These are phyloP conservation scores for Candida succiphila DNA, from an alignment of 805 yeast genomes.

Conservation along the genomic window DNA sequence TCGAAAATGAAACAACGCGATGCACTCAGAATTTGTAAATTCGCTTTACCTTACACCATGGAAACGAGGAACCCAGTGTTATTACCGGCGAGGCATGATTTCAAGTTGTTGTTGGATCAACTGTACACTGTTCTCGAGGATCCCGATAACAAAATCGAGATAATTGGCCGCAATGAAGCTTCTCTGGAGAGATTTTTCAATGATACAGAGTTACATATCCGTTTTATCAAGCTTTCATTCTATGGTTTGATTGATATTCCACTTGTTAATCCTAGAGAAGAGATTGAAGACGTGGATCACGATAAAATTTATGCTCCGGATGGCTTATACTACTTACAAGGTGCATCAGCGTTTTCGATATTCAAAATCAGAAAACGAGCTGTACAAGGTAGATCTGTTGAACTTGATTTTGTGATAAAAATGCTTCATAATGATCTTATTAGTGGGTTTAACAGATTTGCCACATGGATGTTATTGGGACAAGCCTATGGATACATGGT, in stretches of 20 bases:
- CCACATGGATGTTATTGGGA: slow-evolving; percentile 80
- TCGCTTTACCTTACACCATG: slow-evolving; percentile 45
- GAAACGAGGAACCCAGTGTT: slow-evolving; percentile 50
- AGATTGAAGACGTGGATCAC: slow-evolving; percentile 24
- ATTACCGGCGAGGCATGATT: slow-evolving; percentile 53
- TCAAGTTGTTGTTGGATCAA: slow-evolving; percentile 63
- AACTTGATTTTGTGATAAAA: slow-evolving; percentile 62
- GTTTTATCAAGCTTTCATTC: slow-evolving; percentile 38
- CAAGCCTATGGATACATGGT: slow-evolving; percentile 69
- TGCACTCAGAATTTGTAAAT: slow-evolving; percentile 23
- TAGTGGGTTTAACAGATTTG: slow-evolving; percentile 59
- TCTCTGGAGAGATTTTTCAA: slow-evolving; percentile 37
- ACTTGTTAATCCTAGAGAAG: slow-evolving; percentile 21
- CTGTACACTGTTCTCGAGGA: slow-evolving; percentile 65
- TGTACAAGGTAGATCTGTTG: slow-evolving; percentile 75
- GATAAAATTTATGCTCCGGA: no score
- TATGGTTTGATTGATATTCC: slow-evolving; percentile 33
- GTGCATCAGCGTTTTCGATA: slow-evolving; percentile 54
- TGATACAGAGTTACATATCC: slow-evolving; percentile 29
- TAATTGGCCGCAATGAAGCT: slow-evolving; percentile 35
- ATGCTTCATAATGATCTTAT: slow-evolving; percentile 58
- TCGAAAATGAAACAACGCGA: slow-evolving; percentile 3
- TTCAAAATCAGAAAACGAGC: slow-evolving; percentile 65
- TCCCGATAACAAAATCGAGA: slow-evolving; percentile 37
- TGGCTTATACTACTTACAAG: slow-evolving; percentile 67